These are phyloP conservation scores for Oryza brachyantha DNA, from an alignment of 176 grass and related monocot genomes.

Conservation along the genomic window DNA sequence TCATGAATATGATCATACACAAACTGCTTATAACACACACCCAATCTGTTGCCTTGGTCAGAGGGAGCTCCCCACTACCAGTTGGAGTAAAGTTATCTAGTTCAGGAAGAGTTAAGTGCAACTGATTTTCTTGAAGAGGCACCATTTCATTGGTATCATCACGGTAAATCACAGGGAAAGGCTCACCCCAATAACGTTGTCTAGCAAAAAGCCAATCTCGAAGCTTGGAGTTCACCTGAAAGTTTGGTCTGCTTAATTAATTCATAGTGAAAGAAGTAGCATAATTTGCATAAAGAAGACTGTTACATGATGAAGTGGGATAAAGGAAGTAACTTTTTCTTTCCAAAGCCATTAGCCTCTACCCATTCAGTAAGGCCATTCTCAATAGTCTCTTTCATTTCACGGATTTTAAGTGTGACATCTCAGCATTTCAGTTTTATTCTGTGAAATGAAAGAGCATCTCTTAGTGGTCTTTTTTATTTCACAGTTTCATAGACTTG, in stretches of 20 bases:
- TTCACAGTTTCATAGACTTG: too few species aligned
- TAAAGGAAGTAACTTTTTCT: slow-evolving; percentile 64
- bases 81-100: slow-evolving; percentile 94
- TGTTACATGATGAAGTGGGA: slow-evolving; percentile 24
- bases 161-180: slow-evolving; percentile 88
- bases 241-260: slow-evolving; percentile 28
- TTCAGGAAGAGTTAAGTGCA: slow-evolving; percentile 89
- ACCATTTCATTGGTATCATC: slow-evolving; percentile 75
- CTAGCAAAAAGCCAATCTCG: slow-evolving; percentile 99
- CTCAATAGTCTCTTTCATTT: too few species aligned
- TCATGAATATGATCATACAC: too few species aligned
- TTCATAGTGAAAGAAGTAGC: slow-evolving; percentile 11
- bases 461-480: too few species aligned
- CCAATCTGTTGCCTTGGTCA: slow-evolving; percentile 89
- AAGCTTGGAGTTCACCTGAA: slow-evolving; percentile 94
- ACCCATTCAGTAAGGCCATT: slow-evolving; percentile 75
- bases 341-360: slow-evolving; percentile 70
- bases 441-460: too few species aligned
- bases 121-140: slow-evolving; percentile 66
- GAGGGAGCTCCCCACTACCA: slow-evolving; percentile 88
- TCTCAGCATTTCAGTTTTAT: too few species aligned
- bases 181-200: slow-evolving; percentile 96
- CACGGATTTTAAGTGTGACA: too few species aligned
- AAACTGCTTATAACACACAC: slow-evolving; percentile 42
- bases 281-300: background rate